Conservation (phyloP, 257 asterid species). For the Leptodermis oblonga region DNA sequence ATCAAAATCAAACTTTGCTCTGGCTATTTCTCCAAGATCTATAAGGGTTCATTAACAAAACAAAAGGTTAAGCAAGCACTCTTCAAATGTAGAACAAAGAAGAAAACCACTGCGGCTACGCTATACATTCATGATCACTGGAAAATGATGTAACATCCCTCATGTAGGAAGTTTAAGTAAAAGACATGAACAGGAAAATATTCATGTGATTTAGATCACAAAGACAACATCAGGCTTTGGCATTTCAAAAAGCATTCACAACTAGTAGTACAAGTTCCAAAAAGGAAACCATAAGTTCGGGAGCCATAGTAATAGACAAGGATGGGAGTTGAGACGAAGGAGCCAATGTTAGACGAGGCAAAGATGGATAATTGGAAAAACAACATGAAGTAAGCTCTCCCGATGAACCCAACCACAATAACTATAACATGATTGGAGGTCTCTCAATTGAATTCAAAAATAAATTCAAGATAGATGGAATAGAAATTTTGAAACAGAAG, state of each 20-base stretch:
- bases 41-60: slow-evolving; percentile 12
- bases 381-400: background rate
- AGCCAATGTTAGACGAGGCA: background rate
- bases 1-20: slow-evolving; percentile 91
- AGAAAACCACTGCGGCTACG: background rate
- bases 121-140: background rate
- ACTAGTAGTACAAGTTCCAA: background rate
- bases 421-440: background rate
- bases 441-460: background rate
- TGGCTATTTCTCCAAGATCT: slow-evolving; percentile 89
- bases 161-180: background rate
- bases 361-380: background rate
- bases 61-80: slow-evolving; percentile 2
- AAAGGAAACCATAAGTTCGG: background rate
- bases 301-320: background rate
- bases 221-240: background rate
- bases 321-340: background rate
- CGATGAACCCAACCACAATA: background rate
- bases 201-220: background rate
- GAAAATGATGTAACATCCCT: background rate
- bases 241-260: background rate
- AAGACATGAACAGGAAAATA: background rate
- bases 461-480: background rate
- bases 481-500: background rate
- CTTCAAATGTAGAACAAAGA: background rate